Conservation (phyloP, 2,329 filamentous ascomycete genomes). For the Pyricularia sp. region DNA sequence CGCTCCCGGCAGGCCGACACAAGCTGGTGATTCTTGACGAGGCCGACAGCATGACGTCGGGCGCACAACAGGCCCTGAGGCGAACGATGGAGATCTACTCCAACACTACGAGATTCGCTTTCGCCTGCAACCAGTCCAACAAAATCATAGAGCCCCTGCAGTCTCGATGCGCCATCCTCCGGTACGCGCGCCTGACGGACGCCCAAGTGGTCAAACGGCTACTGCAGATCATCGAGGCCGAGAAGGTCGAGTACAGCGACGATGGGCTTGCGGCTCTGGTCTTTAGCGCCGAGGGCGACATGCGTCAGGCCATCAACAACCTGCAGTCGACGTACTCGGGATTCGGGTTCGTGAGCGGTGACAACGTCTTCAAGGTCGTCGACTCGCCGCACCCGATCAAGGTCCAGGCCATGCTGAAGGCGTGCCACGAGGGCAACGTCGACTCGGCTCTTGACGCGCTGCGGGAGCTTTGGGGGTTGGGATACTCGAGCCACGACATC, state of each 20-base stretch:
- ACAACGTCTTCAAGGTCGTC: slow-evolving; percentile 97
- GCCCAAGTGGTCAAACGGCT: slow-evolving; percentile 85
- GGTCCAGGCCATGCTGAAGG: slow-evolving; percentile 97
- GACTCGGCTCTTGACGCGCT: slow-evolving; percentile 79
- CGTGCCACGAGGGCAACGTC: slow-evolving; percentile 85
- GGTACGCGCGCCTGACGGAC: slow-evolving; percentile 88
- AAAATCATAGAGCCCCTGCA: slow-evolving; percentile 99
- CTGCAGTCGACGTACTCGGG: slow-evolving; percentile 87
- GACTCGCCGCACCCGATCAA: slow-evolving; percentile 97
- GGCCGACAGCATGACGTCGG: slow-evolving; percentile 95
- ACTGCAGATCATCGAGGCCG: slow-evolving; percentile 85
- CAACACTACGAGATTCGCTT: slow-evolving; percentile 90
- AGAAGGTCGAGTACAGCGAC: slow-evolving; percentile 83
- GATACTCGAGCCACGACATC: slow-evolving; percentile 98
- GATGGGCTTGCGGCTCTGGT: slow-evolving; percentile 93
- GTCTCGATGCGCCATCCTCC: slow-evolving; percentile 89
- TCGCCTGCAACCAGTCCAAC: slow-evolving; percentile 97
- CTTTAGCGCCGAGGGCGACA: slow-evolving; percentile 95
- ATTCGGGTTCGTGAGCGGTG: slow-evolving; percentile 93
- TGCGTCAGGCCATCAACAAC: slow-evolving; percentile 99
- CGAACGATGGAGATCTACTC: slow-evolving; percentile 99
- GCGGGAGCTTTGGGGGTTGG: slow-evolving; percentile 86
- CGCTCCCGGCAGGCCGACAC: slow-evolving; percentile 78
- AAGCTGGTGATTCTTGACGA: slow-evolving; percentile 97
- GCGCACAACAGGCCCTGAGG: slow-evolving; percentile 88